phyloP scores from a whole-genome alignment of 1,284 basidiomycete genomes.

The Golubevia pallescens region DNA sequence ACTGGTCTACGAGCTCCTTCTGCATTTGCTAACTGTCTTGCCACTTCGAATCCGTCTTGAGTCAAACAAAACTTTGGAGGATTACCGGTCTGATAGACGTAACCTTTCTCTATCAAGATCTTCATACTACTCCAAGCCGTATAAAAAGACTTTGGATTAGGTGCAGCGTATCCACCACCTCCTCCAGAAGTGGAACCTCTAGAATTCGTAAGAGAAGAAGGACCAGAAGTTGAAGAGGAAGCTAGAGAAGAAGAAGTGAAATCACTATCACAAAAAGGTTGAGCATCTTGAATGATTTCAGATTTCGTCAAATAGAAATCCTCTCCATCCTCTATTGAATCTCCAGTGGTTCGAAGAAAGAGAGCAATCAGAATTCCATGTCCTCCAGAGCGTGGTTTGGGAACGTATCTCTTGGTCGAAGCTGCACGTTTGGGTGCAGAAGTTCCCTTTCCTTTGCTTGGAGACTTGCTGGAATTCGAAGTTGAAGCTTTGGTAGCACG shows the following conservation, averaged over 20 bases:
- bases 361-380: slow-evolving; percentile 57
- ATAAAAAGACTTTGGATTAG: slow-evolving; percentile 27
- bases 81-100: slow-evolving; percentile 48
- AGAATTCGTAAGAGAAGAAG: background rate
- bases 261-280: slow-evolving; percentile 49
- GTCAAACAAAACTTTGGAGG: slow-evolving; percentile 51
- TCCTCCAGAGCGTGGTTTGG: slow-evolving; percentile 49
- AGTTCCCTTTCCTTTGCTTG: background rate
- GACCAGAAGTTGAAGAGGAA: background rate
- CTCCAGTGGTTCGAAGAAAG: slow-evolving; percentile 20
- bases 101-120: slow-evolving; percentile 55
- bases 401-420: slow-evolving; percentile 46
- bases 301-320: slow-evolving; percentile 32
- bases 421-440: background rate
- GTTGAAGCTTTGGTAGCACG: background rate
- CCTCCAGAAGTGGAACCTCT: slow-evolving; percentile 7
- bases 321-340: slow-evolving; percentile 9
- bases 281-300: slow-evolving; percentile 46
- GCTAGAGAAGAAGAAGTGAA: slow-evolving; percentile 15
- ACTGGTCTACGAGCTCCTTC: slow-evolving; percentile 1
- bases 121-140: slow-evolving; percentile 61
- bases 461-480: background rate
- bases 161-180: slow-evolving; percentile 9
- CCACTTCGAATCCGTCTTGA: slow-evolving; percentile 43
- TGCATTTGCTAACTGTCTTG: slow-evolving; percentile 13